Evolutionary conservation across 2,329 filamentous ascomycete genomes (phyloP).

Genomic region (Chrysoporthe puriensis): DNA sequence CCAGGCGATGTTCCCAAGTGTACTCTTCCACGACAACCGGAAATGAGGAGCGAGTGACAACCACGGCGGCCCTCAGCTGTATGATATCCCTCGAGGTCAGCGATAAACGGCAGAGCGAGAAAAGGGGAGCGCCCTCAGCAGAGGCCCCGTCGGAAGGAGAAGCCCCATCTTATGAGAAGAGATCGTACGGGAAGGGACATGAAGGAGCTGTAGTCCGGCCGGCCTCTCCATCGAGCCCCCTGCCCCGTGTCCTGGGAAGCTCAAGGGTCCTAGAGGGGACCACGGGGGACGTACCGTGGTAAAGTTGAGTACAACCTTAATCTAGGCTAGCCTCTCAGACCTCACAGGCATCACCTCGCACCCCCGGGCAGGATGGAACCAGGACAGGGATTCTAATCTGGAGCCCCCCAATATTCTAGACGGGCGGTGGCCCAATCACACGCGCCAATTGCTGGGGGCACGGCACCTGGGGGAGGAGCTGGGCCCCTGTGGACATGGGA

Average conservation of each 20-base stretch:
- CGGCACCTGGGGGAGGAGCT: constrained; percentile 11
- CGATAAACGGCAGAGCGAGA: background rate
- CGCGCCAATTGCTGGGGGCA: constrained; percentile 4
- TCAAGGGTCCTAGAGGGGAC: background rate
- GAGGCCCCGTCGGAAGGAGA: background rate
- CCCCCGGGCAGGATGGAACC: constrained; percentile 10
- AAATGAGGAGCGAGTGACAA: constrained; percentile 14
- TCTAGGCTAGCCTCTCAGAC: background rate
- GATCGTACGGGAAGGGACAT: constrained; percentile 13
- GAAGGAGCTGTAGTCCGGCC: constrained; percentile 6
- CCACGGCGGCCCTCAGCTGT: constrained; percentile 6
- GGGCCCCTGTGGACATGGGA: background rate
- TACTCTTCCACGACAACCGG: background rate
- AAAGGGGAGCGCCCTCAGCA: background rate
- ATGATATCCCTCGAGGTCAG: background rate
- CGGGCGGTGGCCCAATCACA: constrained; percentile 10
- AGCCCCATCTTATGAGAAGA: constrained; percentile 16
- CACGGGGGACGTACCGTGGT: background rate
- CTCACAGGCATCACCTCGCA: background rate
- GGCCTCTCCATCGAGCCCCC: background rate
- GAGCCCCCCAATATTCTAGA: background rate
- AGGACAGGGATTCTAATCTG: background rate
- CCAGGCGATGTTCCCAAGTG: constrained; percentile 1
- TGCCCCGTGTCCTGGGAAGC: background rate
- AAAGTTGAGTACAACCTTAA: constrained; percentile 17